phyloP scores from a whole-genome alignment of 768 basidiomycete species.

The Lyophyllum shimeji region DNA sequence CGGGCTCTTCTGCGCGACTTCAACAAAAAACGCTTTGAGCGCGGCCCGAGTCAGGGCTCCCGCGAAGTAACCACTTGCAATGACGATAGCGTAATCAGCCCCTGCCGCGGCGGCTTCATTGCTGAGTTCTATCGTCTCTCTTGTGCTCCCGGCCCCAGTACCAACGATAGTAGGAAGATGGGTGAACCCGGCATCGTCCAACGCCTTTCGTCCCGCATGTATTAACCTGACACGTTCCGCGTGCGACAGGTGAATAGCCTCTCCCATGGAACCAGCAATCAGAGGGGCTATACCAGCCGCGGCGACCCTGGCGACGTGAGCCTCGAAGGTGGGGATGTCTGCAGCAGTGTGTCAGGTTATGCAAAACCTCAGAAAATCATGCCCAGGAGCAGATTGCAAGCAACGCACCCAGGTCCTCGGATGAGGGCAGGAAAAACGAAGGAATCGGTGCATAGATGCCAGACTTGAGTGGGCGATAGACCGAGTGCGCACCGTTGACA shows the following conservation, averaged over 20 bases:
- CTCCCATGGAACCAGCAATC: conserved; percentile 83
- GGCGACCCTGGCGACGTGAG: conserved; percentile 65
- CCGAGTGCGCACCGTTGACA: conserved; percentile 28
- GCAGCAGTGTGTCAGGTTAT: conserved; percentile 8
- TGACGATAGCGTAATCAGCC: conserved; percentile 85
- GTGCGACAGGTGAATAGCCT: conserved; percentile 73
- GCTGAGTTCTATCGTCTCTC: conserved; percentile 75
- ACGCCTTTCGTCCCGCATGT: conserved; percentile 61
- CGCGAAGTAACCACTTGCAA: conserved; percentile 85
- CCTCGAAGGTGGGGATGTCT: conserved; percentile 70
- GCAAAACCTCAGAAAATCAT: neutral
- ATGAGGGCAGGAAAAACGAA: conserved; percentile 73
- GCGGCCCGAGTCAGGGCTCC: conserved; percentile 71
- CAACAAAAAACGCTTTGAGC: conserved; percentile 75
- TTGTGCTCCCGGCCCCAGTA: conserved; percentile 80
- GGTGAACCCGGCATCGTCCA: conserved; percentile 63
- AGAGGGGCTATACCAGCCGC: conserved; percentile 69
- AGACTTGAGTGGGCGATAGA: conserved; percentile 58
- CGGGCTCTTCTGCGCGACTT: conserved; percentile 76
- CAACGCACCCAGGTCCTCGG: conserved; percentile 79
- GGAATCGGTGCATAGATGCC: conserved; percentile 88
- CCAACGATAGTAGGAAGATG: conserved; percentile 75
- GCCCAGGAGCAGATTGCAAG: neutral
- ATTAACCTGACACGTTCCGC: conserved; percentile 67
- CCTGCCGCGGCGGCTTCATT: conserved; percentile 81